Base-by-base conservation (phyloP, 2,329 filamentous ascomycete genomes). In the Diaporthe eres region DNA sequence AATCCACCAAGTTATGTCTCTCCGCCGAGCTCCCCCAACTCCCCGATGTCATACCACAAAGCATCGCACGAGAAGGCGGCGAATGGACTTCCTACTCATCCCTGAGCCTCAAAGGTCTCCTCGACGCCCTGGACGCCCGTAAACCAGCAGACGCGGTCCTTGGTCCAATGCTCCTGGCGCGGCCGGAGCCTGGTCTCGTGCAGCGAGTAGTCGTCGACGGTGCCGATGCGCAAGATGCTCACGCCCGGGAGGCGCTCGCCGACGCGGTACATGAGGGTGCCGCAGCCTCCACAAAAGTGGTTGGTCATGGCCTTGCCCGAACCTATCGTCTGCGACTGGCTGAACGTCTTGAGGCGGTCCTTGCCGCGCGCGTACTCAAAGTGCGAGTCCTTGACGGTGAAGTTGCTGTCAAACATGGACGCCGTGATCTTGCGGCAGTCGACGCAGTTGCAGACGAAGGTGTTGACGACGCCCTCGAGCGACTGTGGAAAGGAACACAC, bases 401-500 rank as follows among this genome's bases (percentile, higher is more conserved):
- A 90, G 82, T 90, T 91, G 72, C 89, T 87, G 4, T 90, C 87
- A 82, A 90, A 91, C 88, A 91, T 90, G 0, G 90, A 90, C 0
- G 90, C 89, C 0, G 89, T 92, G 76, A 92, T 85, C 78, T 92
- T 92, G 79, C 85, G 90, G 82, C 90, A 92, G 82, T 93, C 90
- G 47, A 83, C 81, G 81, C 90, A 92, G 83, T 92, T 85, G 82
- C 90, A 92, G 78, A 92, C 78, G 79, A 92, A 91, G 13, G 84
- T 87, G 76, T 83, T 82, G 17, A 88, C 76, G 0, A 91, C 80
- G 17, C 85, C 87, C 6, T 49, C 47, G 8, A 49, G 47, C 47
- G 47, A 49, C 47, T 49, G 8, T 49, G 19, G 10, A 6, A 6
- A 7, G 47, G 19, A 49, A 0, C 47, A 22, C 6, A 19, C 19